Base-by-base conservation (phyloP, 192 early-diverging fungal genomes). In the Coemansia sp. region DNA sequence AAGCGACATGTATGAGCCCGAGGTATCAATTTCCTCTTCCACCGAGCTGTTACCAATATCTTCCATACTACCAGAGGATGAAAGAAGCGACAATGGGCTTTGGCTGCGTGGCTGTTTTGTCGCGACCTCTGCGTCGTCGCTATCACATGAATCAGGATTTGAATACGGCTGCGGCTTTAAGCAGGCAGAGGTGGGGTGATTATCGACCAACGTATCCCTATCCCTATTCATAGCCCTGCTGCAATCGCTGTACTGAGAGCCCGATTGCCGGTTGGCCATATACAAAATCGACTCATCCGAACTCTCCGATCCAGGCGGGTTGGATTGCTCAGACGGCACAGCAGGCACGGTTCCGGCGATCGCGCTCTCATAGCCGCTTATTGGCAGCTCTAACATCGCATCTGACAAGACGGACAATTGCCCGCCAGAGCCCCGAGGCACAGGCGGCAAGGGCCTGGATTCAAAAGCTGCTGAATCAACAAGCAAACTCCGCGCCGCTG, bases 121-220 rank as follows among this genome's bases (percentile, higher is more conserved):
- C 14, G 38, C 38, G 10, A 14, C 38, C 38, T 44, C 38, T 9
- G 38, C 38, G 12, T 48, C 38, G 10, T 31, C 10, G 38, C 0
- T 16, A 16, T 30, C 14, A 53, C 54, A 26, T 22, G 51, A 23
- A 52, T 47, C 31, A 2, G 32, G 25, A n/a, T 31, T 54, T 16
- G 21, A 5, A 44, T 47, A 23, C 31, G 7, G 23, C 4, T 50
- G 14, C 10, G 51, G 7, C 7, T 23, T 25, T 6, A 21, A 16
- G 31, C 52, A 54, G 12, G 47, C 65, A 47, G 65, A 53, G 32
- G 27, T 28, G 7, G 58, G 12, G 25, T 44, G 52, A 49, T 27
- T 8, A 22, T 74, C 58, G 32, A 75, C 73, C 25, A 75, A 56
- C 54, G 73, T 75, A 56, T 75, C 63, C 28, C 73, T 75, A 56